Evolutionary conservation across 164 flowering plant genomes (phyloP).

Genomic region (Platanus orientalis): DNA sequence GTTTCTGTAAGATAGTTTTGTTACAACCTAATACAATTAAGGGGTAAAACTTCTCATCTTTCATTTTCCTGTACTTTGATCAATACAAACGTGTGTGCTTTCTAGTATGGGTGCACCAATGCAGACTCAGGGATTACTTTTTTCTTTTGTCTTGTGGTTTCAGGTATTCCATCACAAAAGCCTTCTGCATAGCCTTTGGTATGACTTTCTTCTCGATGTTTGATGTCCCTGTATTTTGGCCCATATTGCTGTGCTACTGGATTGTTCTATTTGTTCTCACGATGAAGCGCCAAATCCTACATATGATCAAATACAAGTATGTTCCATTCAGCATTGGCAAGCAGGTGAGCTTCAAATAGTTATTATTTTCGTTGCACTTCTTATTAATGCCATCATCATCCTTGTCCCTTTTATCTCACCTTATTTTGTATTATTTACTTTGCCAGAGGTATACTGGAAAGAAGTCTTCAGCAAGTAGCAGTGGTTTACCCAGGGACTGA

Average conservation of each 20-base stretch:
- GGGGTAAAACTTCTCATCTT: not conserved
- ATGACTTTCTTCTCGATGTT: conserved; percentile 76
- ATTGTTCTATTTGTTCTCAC: conserved; percentile 66
- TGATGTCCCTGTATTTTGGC: conserved; percentile 85
- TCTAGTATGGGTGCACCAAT: not conserved
- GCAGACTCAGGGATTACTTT: not conserved
- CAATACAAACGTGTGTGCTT: not conserved
- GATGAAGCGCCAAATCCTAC: conserved; percentile 78
- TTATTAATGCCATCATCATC: not conserved
- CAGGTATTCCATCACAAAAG: conserved; percentile 76
- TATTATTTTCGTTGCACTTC: not conserved
- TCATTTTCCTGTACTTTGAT: not conserved
- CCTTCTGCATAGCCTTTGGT: conserved; percentile 61
- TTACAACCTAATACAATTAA: no score
- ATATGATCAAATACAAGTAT: conserved; percentile 74
- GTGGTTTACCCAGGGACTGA: conserved; percentile 36
- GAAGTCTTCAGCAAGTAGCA: conserved; percentile 31
- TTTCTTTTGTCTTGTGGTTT: not conserved
- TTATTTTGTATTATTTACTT: not conserved
- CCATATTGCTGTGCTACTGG: conserved; percentile 71
- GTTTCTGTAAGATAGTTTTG: no score
- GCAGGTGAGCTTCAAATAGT: conserved; percentile 39
- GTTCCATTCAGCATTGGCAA: conserved; percentile 67
- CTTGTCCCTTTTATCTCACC: not conserved
- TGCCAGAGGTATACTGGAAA: conserved; percentile 51